Conservation (phyloP, 2,329 filamentous ascomycete species). For the Colletotrichum trifolii region DNA sequence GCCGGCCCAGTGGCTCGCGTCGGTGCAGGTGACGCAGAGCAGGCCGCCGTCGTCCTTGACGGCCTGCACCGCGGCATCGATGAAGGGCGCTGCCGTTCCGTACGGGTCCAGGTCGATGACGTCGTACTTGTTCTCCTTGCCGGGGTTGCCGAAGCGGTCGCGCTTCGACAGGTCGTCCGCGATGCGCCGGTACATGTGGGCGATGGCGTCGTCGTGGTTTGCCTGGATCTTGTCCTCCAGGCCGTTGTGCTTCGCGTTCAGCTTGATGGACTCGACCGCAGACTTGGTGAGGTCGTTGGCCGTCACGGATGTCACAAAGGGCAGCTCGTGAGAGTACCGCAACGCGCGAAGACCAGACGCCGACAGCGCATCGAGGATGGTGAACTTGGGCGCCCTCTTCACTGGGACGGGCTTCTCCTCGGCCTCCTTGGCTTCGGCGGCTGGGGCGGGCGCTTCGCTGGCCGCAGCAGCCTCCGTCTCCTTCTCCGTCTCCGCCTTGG, state of each 20-base stretch:
- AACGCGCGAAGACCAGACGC: conserved; percentile 92
- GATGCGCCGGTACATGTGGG: conserved; percentile 86
- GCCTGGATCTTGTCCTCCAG: conserved; percentile 77
- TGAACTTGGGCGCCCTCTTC: conserved; percentile 61
- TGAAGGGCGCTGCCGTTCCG: conserved; percentile 90
- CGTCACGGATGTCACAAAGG: conserved; percentile 82
- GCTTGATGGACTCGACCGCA: conserved; percentile 82
- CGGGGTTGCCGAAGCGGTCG: conserved; percentile 51
- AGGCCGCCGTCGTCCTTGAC: conserved; percentile 87
- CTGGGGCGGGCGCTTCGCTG: conserved; percentile 24
- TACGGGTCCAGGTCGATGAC: conserved; percentile 98
- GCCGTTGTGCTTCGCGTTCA: conserved; percentile 87
- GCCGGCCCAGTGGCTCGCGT: conserved; percentile 94
- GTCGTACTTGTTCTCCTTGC: conserved; percentile 74
- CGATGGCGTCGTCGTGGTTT: conserved; percentile 84
- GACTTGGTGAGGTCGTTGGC: conserved; percentile 88
- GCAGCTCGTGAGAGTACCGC: conserved; percentile 91
- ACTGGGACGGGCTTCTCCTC: conserved; percentile 11
- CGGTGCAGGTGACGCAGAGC: conserved; percentile 95
- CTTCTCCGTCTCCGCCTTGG: conserved; percentile 23
- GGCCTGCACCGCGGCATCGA: conserved; percentile 90
- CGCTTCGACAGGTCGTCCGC: conserved; percentile 61
- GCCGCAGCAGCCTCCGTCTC: conserved; percentile 12
- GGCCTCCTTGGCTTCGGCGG: conserved; percentile 27
- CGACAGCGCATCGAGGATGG: conserved; percentile 94